A percentile compares a stretch with the other conserved stretches of the same genome.
Evolutionary conservation across 805 yeast genomes (phyloP).

Genomic region (Alloascoidea africana): DNA sequence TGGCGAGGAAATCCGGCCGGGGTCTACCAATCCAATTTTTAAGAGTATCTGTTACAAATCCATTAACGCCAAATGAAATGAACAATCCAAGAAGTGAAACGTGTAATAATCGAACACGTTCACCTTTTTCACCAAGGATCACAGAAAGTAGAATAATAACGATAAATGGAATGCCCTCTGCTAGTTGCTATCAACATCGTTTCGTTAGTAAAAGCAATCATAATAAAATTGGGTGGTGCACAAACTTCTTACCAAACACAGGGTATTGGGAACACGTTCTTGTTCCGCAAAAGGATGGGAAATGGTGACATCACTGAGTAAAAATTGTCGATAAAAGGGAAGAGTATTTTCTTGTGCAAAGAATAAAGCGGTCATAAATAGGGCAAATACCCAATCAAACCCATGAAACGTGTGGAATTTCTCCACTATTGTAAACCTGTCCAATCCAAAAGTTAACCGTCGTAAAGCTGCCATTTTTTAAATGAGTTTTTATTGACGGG

Average conservation of each 20-base stretch:
- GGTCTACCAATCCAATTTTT: conserved; percentile 83
- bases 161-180: conserved; percentile 14
- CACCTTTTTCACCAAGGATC: conserved; percentile 6
- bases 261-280: conserved; percentile 51
- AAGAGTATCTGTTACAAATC: conserved; percentile 52
- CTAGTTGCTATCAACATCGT: conserved; percentile 8
- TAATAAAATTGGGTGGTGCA: conserved; percentile 20
- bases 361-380: background rate
- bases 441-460: background rate
- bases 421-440: background rate
- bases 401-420: background rate
- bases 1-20: conserved; percentile 81
- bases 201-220: conserved; percentile 18
- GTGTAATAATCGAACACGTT: conserved; percentile 31
- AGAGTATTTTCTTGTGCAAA: background rate
- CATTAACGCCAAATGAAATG: conserved; percentile 42
- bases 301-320: conserved; percentile 57
- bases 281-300: conserved; percentile 67
- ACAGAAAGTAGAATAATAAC: conserved; percentile 8
- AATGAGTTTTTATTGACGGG: too few relatives aligned
- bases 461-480: too few relatives aligned
- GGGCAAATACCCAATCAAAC: background rate
- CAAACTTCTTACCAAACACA: conserved; percentile 27
- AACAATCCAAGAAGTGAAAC: conserved; percentile 52
- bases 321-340: conserved; percentile 74